These are phyloP conservation scores for Nicotiana knightiana DNA, from an alignment of 257 asterid species.

Conservation along the genomic window DNA sequence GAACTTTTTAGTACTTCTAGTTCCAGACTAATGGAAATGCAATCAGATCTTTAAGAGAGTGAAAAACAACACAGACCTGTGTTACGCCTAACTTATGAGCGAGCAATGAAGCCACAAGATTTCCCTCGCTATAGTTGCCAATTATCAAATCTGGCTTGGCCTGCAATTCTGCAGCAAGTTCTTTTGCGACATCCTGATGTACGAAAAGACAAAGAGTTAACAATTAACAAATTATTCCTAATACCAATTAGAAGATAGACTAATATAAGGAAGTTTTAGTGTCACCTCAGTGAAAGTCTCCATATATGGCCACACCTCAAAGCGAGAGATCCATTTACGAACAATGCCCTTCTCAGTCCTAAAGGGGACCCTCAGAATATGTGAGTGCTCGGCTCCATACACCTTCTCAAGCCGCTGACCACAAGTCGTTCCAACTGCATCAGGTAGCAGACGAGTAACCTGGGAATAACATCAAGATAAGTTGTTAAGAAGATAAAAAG, in stretches of 20 bases:
- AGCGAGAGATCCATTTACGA: conserved; percentile 23
- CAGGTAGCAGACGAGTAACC: conserved; percentile 96
- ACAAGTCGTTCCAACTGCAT: conserved; percentile 96
- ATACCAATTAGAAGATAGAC: neutral
- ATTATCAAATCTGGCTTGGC: conserved; percentile 91
- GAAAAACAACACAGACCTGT: conserved; percentile 33
- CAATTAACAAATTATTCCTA: neutral
- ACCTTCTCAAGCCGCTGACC: conserved; percentile 90
- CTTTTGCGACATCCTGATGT: conserved; percentile 77
- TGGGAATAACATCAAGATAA: conserved; percentile 8
- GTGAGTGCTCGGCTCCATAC: conserved; percentile 66
- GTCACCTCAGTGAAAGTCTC: conserved; percentile 29
- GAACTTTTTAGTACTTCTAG: neutral
- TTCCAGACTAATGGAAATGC: neutral
- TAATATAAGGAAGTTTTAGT: neutral
- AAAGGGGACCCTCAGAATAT: conserved; percentile 23
- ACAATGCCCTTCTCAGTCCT: conserved; percentile 22
- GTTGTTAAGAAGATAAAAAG: neutral
- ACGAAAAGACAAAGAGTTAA: neutral
- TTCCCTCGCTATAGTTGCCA: conserved; percentile 96
- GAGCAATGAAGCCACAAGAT: conserved; percentile 86
- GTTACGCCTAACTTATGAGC: conserved; percentile 92
- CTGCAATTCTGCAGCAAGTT: conserved; percentile 65
- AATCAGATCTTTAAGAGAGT: neutral
- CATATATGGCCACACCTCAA: conserved; percentile 29